Evolutionary conservation across 768 basidiomycete species (phyloP).

Genomic region (Mycena indigotica): DNA sequence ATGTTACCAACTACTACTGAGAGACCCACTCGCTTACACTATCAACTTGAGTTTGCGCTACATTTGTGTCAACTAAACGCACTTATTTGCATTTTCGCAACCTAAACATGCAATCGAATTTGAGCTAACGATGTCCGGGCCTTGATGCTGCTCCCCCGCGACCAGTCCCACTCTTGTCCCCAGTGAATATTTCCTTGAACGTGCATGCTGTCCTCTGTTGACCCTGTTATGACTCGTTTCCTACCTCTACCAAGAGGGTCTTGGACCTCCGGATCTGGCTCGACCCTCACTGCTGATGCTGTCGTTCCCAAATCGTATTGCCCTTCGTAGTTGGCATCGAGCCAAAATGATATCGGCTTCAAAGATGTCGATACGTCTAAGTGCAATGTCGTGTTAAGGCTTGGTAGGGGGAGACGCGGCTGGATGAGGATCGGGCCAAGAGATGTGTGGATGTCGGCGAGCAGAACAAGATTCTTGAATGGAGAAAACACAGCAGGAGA

Average conservation of each 20-base stretch:
- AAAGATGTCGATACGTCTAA: background rate
- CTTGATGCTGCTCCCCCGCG: background rate
- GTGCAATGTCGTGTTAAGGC: background rate
- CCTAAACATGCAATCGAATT: background rate
- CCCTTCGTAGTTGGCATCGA: background rate
- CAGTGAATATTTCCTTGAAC: background rate
- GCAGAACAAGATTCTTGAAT: background rate
- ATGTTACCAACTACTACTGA: conserved; percentile 11
- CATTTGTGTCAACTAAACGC: too few species aligned
- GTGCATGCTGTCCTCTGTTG: background rate
- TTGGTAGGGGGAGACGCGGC: background rate
- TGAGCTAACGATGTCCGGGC: background rate
- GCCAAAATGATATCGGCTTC: background rate
- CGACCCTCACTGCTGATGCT: background rate
- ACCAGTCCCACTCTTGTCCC: background rate
- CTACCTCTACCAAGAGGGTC: background rate
- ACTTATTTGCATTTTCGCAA: too few species aligned
- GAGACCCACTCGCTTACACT: too few species aligned
- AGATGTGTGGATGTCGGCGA: background rate
- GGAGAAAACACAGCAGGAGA: background rate
- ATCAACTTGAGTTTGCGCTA: too few species aligned
- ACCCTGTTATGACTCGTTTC: background rate
- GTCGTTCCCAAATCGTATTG: background rate
- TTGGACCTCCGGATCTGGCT: background rate
- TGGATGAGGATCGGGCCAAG: background rate